These are phyloP conservation scores for Actinomucor elegans DNA, from an alignment of 371 early-diverging fungal genomes.

Conservation along the genomic window DNA sequence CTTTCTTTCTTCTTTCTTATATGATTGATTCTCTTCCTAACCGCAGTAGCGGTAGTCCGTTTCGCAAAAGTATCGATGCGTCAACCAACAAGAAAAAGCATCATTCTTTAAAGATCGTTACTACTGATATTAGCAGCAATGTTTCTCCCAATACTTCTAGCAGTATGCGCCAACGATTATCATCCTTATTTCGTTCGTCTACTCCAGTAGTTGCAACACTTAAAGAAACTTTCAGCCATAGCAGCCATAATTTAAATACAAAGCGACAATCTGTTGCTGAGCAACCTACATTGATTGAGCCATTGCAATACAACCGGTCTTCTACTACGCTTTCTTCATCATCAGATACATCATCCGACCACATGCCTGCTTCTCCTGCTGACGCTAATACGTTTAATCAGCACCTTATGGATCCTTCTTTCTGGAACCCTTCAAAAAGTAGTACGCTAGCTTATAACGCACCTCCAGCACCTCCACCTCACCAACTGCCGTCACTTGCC, in stretches of 20 bases:
- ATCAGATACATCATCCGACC: conserved; percentile 7
- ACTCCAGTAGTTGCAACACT: conserved; percentile 12
- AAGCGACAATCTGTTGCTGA: background rate
- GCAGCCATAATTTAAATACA: background rate
- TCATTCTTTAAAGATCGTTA: conserved; percentile 10
- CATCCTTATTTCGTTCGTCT: conserved; percentile 11
- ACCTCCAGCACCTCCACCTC: background rate
- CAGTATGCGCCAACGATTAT: conserved; percentile 17
- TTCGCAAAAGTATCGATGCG: conserved; percentile 1
- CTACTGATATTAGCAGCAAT: background rate
- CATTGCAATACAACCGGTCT: conserved; percentile 1
- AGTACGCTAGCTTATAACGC: background rate
- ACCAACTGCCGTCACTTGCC: conserved; percentile 12
- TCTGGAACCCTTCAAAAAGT: background rate
- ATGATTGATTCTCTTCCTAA: conserved; percentile 10
- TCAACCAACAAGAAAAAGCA: background rate
- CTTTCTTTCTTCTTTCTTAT: background rate
- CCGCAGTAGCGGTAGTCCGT: conserved; percentile 6
- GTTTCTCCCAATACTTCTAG: background rate
- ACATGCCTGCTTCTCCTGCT: conserved; percentile 17
- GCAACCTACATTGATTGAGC: background rate
- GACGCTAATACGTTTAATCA: conserved; percentile 1
- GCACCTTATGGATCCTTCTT: background rate
- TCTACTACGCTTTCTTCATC: background rate
- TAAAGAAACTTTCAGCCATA: conserved; percentile 1